These are phyloP conservation scores for Yamadazyma sp. DNA, from an alignment of 805 yeast genomes.

Conservation along the genomic window DNA sequence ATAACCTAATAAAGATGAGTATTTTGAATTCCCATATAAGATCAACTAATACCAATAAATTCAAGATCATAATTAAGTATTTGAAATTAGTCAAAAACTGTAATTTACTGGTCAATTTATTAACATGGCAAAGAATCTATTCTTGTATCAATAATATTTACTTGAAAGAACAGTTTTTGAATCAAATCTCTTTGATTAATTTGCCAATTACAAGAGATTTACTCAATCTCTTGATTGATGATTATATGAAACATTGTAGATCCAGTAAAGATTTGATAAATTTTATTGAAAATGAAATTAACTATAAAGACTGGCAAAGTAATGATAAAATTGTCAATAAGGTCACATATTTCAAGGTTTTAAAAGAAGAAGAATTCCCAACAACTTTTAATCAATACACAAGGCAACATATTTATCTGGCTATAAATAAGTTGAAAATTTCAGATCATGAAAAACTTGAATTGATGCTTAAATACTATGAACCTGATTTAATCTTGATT, in stretches of 20 bases:
- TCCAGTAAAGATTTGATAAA: slow-evolving; percentile 23
- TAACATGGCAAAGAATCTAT: slow-evolving; percentile 36
- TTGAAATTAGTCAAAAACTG: slow-evolving; percentile 24
- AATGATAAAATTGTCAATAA: slow-evolving; percentile 28
- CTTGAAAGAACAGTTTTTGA: slow-evolving; percentile 34
- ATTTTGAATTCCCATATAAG: slow-evolving; percentile 30
- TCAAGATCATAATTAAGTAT: slow-evolving; percentile 27
- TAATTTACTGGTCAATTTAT: slow-evolving; percentile 26
- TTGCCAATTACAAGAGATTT: slow-evolving; percentile 33
- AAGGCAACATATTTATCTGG: slow-evolving; percentile 7
- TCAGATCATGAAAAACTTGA: slow-evolving; percentile 2
- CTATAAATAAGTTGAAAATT: slow-evolving; percentile 2
- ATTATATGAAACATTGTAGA: slow-evolving; percentile 29
- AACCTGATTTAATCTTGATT: slow-evolving; percentile 6
- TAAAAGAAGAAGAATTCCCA: slow-evolving; percentile 4
- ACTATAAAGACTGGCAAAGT: slow-evolving; percentile 24
- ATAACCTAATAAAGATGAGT: slow-evolving; percentile 30
- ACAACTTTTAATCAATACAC: slow-evolving; percentile 1
- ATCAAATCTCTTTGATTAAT: slow-evolving; percentile 26
- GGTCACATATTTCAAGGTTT: slow-evolving; percentile 19
- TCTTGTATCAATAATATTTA: slow-evolving; percentile 36
- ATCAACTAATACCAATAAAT: slow-evolving; percentile 28
- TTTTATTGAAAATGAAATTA: slow-evolving; percentile 35
- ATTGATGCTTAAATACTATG: slow-evolving; percentile 7
- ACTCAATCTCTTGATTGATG: slow-evolving; percentile 29